phyloP scores from a whole-genome alignment of 495 filamentous ascomycete genomes.

The Collariella sp. region DNA sequence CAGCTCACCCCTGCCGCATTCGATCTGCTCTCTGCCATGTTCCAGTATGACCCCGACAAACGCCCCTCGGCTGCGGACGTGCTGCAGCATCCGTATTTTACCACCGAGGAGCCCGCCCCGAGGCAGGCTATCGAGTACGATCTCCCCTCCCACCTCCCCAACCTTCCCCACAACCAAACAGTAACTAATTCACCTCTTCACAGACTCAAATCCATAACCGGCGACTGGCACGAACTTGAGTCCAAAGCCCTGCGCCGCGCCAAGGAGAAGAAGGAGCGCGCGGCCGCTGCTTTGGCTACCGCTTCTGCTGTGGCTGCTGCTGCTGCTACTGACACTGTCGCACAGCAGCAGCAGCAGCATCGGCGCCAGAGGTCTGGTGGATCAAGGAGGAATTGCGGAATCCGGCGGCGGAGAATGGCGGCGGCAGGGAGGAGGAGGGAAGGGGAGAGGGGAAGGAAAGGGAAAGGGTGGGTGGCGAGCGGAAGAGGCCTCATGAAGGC shows the following conservation, averaged over 20 bases:
- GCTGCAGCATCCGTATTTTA: constrained; percentile 84
- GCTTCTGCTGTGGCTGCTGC: too few relatives aligned
- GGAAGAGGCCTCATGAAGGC: too few relatives aligned
- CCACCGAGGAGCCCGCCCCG: constrained; percentile 67
- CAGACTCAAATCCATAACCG: constrained; percentile 74
- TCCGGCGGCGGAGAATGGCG: too few relatives aligned
- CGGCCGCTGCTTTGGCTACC: constrained; percentile 44
- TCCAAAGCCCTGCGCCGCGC: constrained; percentile 90
- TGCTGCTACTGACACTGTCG: too few relatives aligned
- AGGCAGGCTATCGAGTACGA: constrained; percentile 78
- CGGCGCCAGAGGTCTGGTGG: too few relatives aligned
- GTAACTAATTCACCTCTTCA: constrained; percentile 12
- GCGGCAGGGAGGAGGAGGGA: too few relatives aligned
- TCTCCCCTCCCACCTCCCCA: not conserved
- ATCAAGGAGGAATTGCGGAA: too few relatives aligned
- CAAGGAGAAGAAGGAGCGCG: constrained; percentile 71
- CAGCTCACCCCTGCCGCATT: constrained; percentile 67
- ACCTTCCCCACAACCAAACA: too few relatives aligned
- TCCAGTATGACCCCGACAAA: constrained; percentile 77
- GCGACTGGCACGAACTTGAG: constrained; percentile 99
- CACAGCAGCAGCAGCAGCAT: too few relatives aligned
- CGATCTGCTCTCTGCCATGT: constrained; percentile 71
- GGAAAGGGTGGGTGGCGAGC: too few relatives aligned
- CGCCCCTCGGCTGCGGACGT: constrained; percentile 81
- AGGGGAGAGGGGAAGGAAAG: too few relatives aligned